These are phyloP conservation scores for Decorospora gaudefroyi DNA, from an alignment of 2,329 filamentous ascomycete species.

Conservation along the genomic window DNA sequence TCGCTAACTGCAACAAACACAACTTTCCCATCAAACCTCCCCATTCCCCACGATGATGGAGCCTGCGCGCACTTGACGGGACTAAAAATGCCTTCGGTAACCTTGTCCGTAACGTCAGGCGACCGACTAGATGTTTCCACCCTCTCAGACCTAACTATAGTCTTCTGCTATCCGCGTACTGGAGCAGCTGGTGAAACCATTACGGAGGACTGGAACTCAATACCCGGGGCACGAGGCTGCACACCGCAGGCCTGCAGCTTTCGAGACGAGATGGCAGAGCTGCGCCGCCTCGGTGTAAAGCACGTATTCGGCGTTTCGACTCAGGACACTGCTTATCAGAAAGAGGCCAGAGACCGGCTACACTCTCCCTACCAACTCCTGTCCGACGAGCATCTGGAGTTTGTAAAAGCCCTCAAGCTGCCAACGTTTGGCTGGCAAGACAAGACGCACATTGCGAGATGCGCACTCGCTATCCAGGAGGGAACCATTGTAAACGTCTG, in stretches of 20 bases:
- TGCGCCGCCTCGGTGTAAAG: slow-evolving; percentile 23
- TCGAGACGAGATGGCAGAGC: slow-evolving; percentile 38
- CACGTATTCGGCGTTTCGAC: slow-evolving; percentile 50
- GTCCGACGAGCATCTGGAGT: slow-evolving; percentile 47
- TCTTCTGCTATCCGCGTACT: slow-evolving; percentile 52
- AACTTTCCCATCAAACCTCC: slow-evolving; percentile 44
- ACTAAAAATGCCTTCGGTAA: slow-evolving; percentile 35
- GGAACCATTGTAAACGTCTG: slow-evolving; percentile 50
- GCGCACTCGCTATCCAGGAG: slow-evolving; percentile 48
- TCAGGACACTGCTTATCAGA: slow-evolving; percentile 50
- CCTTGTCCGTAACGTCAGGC: slow-evolving; percentile 42
- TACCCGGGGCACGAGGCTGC: slow-evolving; percentile 52
- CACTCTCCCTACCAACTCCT: slow-evolving; percentile 50
- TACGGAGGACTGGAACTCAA: slow-evolving; percentile 50
- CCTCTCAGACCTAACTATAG: slow-evolving; percentile 46
- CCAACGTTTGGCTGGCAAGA: slow-evolving; percentile 50
- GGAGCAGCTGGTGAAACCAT: slow-evolving; percentile 49
- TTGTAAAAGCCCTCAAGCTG: slow-evolving; percentile 43
- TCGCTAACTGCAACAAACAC: slow-evolving; percentile 27
- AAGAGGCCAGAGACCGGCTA: slow-evolving; percentile 46
- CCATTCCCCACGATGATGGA: slow-evolving; percentile 49
- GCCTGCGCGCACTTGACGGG: slow-evolving; percentile 47
- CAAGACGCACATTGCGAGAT: slow-evolving; percentile 44
- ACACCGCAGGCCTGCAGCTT: slow-evolving; percentile 53
- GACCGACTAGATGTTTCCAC: slow-evolving; percentile 37